Evolutionary conservation across 2,329 filamentous ascomycete species (phyloP).

Genomic region (Sclerotinia nivalis): DNA sequence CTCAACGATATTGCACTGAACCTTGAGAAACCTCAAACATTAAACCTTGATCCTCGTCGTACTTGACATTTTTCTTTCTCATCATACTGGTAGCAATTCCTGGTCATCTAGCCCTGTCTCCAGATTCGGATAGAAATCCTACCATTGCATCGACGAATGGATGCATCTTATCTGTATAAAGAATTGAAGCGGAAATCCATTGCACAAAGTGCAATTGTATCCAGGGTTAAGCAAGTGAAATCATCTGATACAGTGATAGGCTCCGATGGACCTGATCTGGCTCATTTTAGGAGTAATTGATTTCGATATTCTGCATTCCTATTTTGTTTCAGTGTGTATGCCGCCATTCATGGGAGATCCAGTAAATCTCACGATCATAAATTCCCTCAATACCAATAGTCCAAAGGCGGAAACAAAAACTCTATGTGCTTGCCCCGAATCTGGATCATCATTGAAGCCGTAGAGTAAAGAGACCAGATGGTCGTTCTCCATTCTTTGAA

Average conservation of each 20-base stretch:
- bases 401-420: constrained; percentile 68
- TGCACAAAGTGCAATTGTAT: constrained; percentile 67
- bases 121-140: constrained; percentile 59
- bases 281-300: constrained; percentile 67
- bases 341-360: neutral
- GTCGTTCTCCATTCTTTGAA: constrained; percentile 22
- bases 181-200: constrained; percentile 63
- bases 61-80: constrained; percentile 48
- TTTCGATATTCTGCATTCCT: constrained; percentile 64
- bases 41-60: constrained; percentile 53
- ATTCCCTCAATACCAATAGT: constrained; percentile 64
- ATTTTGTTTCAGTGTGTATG: neutral
- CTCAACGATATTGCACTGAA: constrained; percentile 58
- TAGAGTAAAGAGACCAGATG: constrained; percentile 27
- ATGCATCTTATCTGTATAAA: constrained; percentile 65
- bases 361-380: constrained; percentile 50
- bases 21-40: constrained; percentile 57
- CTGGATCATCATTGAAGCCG: constrained; percentile 46
- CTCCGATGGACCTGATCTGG: constrained; percentile 56
- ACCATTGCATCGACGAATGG: constrained; percentile 70
- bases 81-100: constrained; percentile 51
- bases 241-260: constrained; percentile 63
- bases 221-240: constrained; percentile 70
- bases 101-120: constrained; percentile 51
- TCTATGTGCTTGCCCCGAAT: constrained; percentile 68